Evolutionary conservation across 495 filamentous ascomycete species (phyloP).

Genomic region (Xylaria cubensis): DNA sequence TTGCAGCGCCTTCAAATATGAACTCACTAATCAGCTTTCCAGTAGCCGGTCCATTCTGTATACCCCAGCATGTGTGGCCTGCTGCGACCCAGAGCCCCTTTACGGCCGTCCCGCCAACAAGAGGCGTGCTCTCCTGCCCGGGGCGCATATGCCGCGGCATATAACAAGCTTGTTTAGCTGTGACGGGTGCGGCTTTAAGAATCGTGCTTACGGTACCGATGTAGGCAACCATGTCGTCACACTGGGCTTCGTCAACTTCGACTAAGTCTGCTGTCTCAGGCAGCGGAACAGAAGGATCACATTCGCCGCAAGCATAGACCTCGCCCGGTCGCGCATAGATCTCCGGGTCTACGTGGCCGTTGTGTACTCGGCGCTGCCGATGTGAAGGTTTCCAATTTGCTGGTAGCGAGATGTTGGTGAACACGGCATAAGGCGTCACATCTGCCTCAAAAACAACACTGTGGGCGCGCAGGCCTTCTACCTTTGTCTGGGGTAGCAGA

Average conservation of each 20-base stretch:
- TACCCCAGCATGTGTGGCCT: constrained; percentile 97
- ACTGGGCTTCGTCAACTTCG: constrained; percentile 73
- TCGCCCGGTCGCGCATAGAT: constrained; percentile 93
- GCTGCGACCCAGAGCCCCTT: constrained; percentile 83
- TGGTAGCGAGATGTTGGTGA: constrained; percentile 86
- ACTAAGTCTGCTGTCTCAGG: constrained; percentile 81
- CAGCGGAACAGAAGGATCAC: constrained; percentile 76
- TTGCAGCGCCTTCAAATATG: constrained; percentile 79
- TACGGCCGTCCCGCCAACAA: constrained; percentile 77
- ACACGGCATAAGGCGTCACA: constrained; percentile 86
- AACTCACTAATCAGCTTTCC: constrained; percentile 88
- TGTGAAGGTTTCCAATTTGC: constrained; percentile 57
- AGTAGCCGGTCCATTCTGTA: constrained; percentile 93
- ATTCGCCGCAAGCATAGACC: constrained; percentile 92
- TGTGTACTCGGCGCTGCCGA: constrained; percentile 51
- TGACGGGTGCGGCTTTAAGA: constrained; percentile 77
- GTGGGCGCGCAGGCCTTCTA: constrained; percentile 84
- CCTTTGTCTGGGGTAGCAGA: constrained; percentile 76
- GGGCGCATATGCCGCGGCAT: constrained; percentile 74
- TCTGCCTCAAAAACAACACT: constrained; percentile 84
- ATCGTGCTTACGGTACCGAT: constrained; percentile 77
- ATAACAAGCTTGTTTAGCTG: constrained; percentile 90
- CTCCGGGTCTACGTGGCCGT: constrained; percentile 77
- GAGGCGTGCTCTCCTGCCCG: constrained; percentile 66
- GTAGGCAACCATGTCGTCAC: constrained; percentile 88